A percentile compares a stretch with the other conserved stretches of the same genome.
Conservation (phyloP, 352 stramenopile genomes). For the Globisporangium yorkense region DNA sequence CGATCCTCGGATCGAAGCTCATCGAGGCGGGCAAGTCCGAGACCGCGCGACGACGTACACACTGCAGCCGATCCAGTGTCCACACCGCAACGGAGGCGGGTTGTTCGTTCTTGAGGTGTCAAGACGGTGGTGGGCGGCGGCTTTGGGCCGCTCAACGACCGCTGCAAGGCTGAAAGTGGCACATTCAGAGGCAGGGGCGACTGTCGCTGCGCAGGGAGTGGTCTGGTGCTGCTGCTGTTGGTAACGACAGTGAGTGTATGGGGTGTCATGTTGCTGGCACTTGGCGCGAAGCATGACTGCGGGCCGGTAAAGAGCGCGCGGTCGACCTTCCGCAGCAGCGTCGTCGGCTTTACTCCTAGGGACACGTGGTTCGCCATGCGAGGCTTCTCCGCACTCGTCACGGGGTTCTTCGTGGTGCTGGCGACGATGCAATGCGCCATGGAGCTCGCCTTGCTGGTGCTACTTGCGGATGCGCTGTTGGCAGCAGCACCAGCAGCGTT, state of each 20-base stretch:
- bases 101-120: conserved; percentile 7
- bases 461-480: not conserved
- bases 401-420: not conserved
- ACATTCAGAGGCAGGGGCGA: not conserved
- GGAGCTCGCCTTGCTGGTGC: not conserved
- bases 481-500: not conserved
- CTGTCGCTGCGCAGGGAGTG: not conserved
- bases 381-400: conserved; percentile 6
- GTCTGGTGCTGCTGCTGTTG: not conserved
- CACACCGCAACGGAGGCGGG: conserved; percentile 47
- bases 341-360: conserved; percentile 13
- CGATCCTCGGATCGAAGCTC: too few relatives aligned
- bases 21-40: too few relatives aligned
- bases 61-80: conserved; percentile 68
- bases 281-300: conserved; percentile 14
- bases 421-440: not conserved
- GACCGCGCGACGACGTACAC: too few relatives aligned
- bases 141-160: not conserved
- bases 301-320: conserved; percentile 15
- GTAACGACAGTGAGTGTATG: conserved; percentile 1
- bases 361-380: conserved; percentile 10
- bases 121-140: conserved; percentile 7
- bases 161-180: not conserved
- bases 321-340: conserved; percentile 28
- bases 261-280: conserved; percentile 8